Evolutionary conservation across 495 filamentous ascomycete genomes (phyloP), one percentile per base, ranked within the genome.

Genomic region (Podospora didyma): DNA sequence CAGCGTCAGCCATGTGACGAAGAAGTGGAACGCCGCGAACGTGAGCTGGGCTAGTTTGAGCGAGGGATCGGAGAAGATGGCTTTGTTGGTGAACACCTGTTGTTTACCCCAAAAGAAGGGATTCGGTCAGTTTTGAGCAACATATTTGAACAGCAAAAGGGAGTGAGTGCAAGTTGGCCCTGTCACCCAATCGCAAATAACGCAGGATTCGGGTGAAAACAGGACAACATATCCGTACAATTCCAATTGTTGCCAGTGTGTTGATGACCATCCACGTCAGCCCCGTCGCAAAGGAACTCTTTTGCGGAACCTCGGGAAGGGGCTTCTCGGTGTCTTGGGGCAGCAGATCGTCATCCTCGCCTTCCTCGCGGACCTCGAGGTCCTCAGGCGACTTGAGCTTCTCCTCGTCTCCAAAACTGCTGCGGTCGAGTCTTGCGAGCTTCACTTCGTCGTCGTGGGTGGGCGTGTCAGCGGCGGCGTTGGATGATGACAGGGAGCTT

Each of bases 71-170:
- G 83, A 81, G 70, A 90, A 89, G 62, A 90, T 88, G 45, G 77
- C 79, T 70, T 90, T 89, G 71, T 89, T 90, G 39, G 83, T 87
- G 68, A 89, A 89, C 50, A 90, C 85, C 87, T 89, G 58, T 41
- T 17, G n/a, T 22, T 39, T 2, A 21, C 10, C 5, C 31, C n/a
- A n/a, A 26, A 37, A n/a, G 17, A 21, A 9, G 26, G 26, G 26
- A 4, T 31, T 9, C 26, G 9, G 26, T 31, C 26, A 31, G n/a
- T n/a, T n/a, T n/a, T n/a, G n/a, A n/a, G n/a, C n/a, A n/a, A n/a
- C n/a, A n/a, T n/a, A n/a, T n/a, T n/a, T n/a, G n/a, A n/a, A n/a
- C n/a, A n/a, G n/a, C n/a, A n/a, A n/a, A n/a, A n/a, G n/a, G n/a
- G n/a, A n/a, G n/a, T n/a, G n/a, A n/a, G n/a, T n/a, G n/a, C n/a